Evolutionary conservation across 805 yeast genomes (phyloP).

Genomic region (Teunomyces barrocoloradensis): DNA sequence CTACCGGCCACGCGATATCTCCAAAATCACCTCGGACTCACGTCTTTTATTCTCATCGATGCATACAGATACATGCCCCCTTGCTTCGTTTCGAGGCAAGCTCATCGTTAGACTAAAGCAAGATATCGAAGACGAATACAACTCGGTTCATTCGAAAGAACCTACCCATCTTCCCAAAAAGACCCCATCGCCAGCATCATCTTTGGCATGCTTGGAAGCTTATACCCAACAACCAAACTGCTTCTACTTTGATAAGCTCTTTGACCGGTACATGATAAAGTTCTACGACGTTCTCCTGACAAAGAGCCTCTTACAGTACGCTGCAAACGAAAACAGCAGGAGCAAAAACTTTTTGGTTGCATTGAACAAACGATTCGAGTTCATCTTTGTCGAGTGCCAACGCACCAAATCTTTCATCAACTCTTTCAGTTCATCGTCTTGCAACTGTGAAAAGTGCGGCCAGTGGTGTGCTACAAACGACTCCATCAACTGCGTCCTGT

Average conservation of each 20-base stretch:
- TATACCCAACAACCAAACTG: slow-evolving; percentile 60
- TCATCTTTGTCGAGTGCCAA: slow-evolving; percentile 70
- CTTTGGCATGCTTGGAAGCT: slow-evolving; percentile 37
- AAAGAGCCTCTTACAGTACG: slow-evolving; percentile 37
- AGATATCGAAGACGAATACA: slow-evolving; percentile 52
- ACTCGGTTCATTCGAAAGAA: neutral
- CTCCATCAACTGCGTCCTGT: slow-evolving; percentile 77
- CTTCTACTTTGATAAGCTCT: slow-evolving; percentile 83
- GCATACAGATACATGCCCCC: slow-evolving; percentile 82
- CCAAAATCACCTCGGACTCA: slow-evolving; percentile 64
- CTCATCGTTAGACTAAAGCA: slow-evolving; percentile 67
- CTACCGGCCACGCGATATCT: slow-evolving; percentile 83
- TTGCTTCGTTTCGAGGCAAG: slow-evolving; percentile 70
- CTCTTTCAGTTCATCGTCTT: slow-evolving; percentile 54
- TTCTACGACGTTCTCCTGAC: slow-evolving; percentile 78
- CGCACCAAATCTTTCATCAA: slow-evolving; percentile 60
- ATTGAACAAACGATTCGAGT: slow-evolving; percentile 64
- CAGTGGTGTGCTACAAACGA: slow-evolving; percentile 78
- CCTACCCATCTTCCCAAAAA: neutral
- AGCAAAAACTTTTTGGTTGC: slow-evolving; percentile 62
- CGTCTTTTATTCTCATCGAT: slow-evolving; percentile 78
- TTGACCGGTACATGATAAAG: slow-evolving; percentile 80
- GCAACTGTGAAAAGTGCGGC: slow-evolving; percentile 68
- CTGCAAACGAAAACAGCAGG: slow-evolving; percentile 39
- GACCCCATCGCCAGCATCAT: slow-evolving; percentile 10